Percentiles rank a stretch among this genome's conserved stretches.
Conservation (phyloP, 1,139 yeast genomes). For the Pichia sp. region DNA sequence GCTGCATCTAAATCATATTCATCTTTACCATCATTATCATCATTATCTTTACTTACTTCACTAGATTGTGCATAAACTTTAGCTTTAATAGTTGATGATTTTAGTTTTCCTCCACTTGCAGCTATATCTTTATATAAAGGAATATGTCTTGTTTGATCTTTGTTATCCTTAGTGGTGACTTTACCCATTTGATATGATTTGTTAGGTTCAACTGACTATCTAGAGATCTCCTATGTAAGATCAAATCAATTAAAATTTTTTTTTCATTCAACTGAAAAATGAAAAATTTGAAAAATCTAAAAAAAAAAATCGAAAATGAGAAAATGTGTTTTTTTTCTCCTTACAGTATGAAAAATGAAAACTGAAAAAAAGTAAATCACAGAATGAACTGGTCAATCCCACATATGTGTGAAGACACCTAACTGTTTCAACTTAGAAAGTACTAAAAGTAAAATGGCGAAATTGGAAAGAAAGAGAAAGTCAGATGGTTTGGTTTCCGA, state of each 20-base stretch:
- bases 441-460: constrained; percentile 12
- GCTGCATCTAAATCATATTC: constrained; percentile 75
- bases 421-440: no score
- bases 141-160: constrained; percentile 56
- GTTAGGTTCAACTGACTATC: neutral
- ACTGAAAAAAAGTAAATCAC: neutral
- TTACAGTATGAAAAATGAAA: neutral
- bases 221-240: neutral
- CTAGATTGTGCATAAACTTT: constrained; percentile 17
- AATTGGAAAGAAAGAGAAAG: constrained; percentile 18
- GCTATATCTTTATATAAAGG: constrained; percentile 76
- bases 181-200: constrained; percentile 49
- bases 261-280: neutral
- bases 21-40: constrained; percentile 39
- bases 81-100: constrained; percentile 32
- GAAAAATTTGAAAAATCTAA: constrained; percentile 2
- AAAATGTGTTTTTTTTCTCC: no score
- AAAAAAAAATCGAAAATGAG: neutral
- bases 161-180: constrained; percentile 43
- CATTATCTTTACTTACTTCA: constrained; percentile 19
- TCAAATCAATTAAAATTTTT: neutral
- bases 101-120: constrained; percentile 64
- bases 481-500: constrained; percentile 12
- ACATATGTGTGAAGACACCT: no score
- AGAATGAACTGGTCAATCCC: no score